Evolutionary conservation across 495 filamentous ascomycete species (phyloP).

Genomic region (Cercophora newfieldiana): DNA sequence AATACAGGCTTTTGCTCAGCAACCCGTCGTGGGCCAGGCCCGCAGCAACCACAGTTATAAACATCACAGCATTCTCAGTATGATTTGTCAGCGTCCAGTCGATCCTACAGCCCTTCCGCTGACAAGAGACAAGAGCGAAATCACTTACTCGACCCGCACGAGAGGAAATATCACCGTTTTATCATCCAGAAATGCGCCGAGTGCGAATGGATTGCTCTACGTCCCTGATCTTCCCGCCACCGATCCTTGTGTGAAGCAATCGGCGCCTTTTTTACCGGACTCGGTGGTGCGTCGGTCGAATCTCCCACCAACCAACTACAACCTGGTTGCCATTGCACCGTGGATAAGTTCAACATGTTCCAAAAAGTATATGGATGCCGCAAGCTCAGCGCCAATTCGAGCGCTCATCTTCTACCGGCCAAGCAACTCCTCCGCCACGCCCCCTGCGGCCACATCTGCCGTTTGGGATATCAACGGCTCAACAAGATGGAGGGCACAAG

Average conservation of each 20-base stretch:
- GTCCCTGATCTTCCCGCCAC: slow-evolving; percentile 64
- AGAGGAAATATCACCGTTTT: slow-evolving; percentile 67
- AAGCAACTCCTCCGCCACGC: slow-evolving; percentile 53
- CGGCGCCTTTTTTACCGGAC: slow-evolving; percentile 60
- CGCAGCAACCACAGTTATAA: slow-evolving; percentile 48
- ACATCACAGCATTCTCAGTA: slow-evolving; percentile 51
- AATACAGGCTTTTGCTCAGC: slow-evolving; percentile 49
- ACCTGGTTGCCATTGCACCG: slow-evolving; percentile 79
- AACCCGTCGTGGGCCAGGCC: slow-evolving; percentile 45
- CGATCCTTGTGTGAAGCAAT: slow-evolving; percentile 61
- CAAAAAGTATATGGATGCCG: slow-evolving; percentile 64
- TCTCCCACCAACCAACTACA: slow-evolving; percentile 64
- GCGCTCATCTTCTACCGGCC: slow-evolving; percentile 79
- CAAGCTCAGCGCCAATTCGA: slow-evolving; percentile 53
- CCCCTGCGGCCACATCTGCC: slow-evolving; percentile 58
- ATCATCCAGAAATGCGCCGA: slow-evolving; percentile 58
- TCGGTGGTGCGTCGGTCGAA: slow-evolving; percentile 72
- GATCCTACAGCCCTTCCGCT: not conserved
- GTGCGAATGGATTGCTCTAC: slow-evolving; percentile 69
- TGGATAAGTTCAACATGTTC: slow-evolving; percentile 77
- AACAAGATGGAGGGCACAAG: slow-evolving; percentile 60
- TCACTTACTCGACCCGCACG: slow-evolving; percentile 64
- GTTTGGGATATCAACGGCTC: slow-evolving; percentile 69
- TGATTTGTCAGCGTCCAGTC: slow-evolving; percentile 19
- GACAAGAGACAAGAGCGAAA: slow-evolving; percentile 49